A percentile compares a stretch with the other conserved stretches of the same genome.
Evolutionary conservation across 768 basidiomycete genomes (phyloP).

Genomic region (Symmetrospora coprosmae): DNA sequence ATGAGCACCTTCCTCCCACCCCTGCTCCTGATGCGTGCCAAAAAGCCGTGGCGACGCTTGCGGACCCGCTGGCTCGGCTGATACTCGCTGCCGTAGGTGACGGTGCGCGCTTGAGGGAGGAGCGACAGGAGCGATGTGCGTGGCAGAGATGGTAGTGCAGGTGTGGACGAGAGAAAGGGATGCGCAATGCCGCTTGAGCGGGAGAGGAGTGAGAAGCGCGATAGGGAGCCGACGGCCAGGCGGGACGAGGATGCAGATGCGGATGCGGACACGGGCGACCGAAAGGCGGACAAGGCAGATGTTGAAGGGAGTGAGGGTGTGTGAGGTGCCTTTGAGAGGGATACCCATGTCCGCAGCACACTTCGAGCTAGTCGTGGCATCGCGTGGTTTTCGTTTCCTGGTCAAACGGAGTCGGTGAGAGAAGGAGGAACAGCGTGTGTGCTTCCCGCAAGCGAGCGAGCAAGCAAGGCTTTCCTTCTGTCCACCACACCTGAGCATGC

Average conservation of each 20-base stretch:
- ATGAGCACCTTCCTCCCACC: constrained; percentile 17
- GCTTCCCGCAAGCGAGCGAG: too few relatives aligned
- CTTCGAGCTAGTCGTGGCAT: background rate
- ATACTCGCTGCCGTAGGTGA: constrained; percentile 69
- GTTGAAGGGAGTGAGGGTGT: background rate
- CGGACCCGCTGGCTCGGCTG: constrained; percentile 89
- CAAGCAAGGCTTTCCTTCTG: too few relatives aligned
- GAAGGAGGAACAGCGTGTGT: background rate
- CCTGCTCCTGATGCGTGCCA: constrained; percentile 43
- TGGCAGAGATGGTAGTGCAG: background rate
- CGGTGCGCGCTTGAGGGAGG: constrained; percentile 7
- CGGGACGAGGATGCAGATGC: background rate
- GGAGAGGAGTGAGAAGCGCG: background rate
- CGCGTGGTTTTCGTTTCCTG: background rate
- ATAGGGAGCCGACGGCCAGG: too few relatives aligned
- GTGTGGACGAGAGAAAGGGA: background rate
- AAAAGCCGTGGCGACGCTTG: constrained; percentile 84
- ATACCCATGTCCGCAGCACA: background rate
- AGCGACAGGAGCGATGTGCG: background rate
- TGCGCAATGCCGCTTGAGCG: background rate
- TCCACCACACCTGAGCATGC: too few relatives aligned
- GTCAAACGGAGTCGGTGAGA: background rate
- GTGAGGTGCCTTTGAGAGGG: background rate
- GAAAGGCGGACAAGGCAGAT: background rate
- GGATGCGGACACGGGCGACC: background rate